Evolutionary conservation across 495 filamentous ascomycete species (phyloP).

Genomic region (Aspergillus hancockii): DNA sequence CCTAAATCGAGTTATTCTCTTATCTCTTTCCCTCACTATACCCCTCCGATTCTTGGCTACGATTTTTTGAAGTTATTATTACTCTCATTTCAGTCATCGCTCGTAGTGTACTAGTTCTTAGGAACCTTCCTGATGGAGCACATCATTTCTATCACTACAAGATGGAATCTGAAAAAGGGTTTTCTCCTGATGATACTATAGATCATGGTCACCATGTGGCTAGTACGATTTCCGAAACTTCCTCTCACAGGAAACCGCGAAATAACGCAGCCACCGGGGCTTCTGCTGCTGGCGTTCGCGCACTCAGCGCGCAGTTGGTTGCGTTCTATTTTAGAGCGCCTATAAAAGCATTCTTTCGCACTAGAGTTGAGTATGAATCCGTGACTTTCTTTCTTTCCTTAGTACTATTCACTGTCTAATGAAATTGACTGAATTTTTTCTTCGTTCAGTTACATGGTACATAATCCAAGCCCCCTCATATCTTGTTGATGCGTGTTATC

Average conservation of each 20-base stretch:
- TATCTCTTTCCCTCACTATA: neutral
- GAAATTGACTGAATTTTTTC: constrained; percentile 25
- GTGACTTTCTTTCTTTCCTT: constrained; percentile 26
- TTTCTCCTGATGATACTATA: neutral
- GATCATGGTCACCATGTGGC: constrained; percentile 7
- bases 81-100: neutral
- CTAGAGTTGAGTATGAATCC: constrained; percentile 72
- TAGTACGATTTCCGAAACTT: constrained; percentile 11
- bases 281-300: constrained; percentile 77
- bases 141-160: neutral
- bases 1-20: neutral
- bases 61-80: neutral
- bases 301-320: constrained; percentile 73
- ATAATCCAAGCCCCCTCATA: constrained; percentile 4
- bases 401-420: constrained; percentile 4
- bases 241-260: constrained; percentile 41
- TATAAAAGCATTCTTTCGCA: constrained; percentile 86
- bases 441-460: constrained; percentile 59
- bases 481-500: constrained; percentile 9
- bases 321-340: constrained; percentile 90
- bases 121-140: neutral
- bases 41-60: neutral
- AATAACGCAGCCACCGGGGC: constrained; percentile 74
- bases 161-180: neutral
- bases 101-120: neutral